Evolutionary conservation across 2,329 filamentous ascomycete genomes (phyloP).

Genomic region (Drechmeria coniospora): DNA sequence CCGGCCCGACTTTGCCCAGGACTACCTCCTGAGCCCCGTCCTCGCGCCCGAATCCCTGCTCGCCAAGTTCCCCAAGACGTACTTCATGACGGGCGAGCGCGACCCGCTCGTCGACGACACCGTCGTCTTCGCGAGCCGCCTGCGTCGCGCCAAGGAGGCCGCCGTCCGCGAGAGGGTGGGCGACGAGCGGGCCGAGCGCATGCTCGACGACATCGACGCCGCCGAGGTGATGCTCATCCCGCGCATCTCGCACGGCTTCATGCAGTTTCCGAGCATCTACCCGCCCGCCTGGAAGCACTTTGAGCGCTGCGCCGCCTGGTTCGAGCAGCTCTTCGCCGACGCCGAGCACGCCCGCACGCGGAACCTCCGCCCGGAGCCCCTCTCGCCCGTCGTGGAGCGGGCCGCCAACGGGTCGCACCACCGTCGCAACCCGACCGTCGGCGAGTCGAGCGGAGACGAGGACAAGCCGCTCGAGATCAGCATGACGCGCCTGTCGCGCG

Average conservation of each 20-base stretch:
- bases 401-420: conserved; percentile 7
- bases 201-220: conserved; percentile 24
- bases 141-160: conserved; percentile 63
- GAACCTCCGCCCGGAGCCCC: conserved; percentile 3
- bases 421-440: conserved; percentile 16
- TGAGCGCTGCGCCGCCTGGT: conserved; percentile 64
- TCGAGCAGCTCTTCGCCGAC: conserved; percentile 55
- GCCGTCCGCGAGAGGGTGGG: conserved; percentile 10
- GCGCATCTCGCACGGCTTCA: conserved; percentile 82
- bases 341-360: conserved; percentile 25
- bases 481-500: conserved; percentile 32
- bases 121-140: conserved; percentile 79
- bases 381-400: not conserved
- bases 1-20: conserved; percentile 79
- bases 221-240: conserved; percentile 70
- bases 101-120: conserved; percentile 95
- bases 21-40: conserved; percentile 81
- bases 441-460: conserved; percentile 60
- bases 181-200: conserved; percentile 4
- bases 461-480: conserved; percentile 72
- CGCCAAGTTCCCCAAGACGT: conserved; percentile 80
- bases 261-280: conserved; percentile 80
- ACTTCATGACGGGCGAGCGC: conserved; percentile 85
- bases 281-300: conserved; percentile 85
- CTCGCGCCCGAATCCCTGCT: conserved; percentile 76